Evolutionary conservation across 2,329 filamentous ascomycete genomes (phyloP).

Genomic region (Fusarium veterinarium): DNA sequence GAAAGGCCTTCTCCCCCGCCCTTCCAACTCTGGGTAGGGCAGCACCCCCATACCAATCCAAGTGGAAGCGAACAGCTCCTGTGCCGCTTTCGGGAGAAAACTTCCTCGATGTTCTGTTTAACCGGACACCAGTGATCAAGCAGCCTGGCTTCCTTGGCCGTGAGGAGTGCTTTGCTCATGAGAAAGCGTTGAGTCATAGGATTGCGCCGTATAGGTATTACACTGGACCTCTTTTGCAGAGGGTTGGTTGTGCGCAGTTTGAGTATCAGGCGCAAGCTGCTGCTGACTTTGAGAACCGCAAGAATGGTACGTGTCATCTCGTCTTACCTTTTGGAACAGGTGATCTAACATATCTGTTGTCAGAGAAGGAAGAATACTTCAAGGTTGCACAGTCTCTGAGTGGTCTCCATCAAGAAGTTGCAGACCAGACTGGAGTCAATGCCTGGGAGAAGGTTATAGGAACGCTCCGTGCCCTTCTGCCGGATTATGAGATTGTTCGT

Average conservation of each 20-base stretch:
- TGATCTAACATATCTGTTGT: background rate
- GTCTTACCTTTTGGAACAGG: too few relatives aligned
- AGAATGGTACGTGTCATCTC: background rate
- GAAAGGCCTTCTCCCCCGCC: background rate
- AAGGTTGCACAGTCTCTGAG: background rate
- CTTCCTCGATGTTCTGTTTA: background rate
- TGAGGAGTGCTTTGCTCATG: background rate
- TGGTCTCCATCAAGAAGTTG: background rate
- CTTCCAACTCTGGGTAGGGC: background rate
- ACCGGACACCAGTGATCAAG: background rate
- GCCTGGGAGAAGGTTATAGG: background rate
- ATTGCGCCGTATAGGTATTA: conserved; percentile 1
- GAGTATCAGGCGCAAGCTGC: background rate
- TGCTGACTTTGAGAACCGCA: background rate
- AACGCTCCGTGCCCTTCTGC: background rate
- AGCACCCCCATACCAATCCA: background rate
- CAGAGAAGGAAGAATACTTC: conserved; percentile 1
- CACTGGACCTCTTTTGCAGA: background rate
- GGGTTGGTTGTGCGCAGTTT: background rate
- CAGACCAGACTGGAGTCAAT: background rate
- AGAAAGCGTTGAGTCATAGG: background rate
- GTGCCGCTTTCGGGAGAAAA: background rate
- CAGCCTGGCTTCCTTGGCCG: background rate
- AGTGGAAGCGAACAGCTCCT: background rate
- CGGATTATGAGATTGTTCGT: background rate